These are phyloP conservation scores for Trichosporon sp. DNA, from an alignment of 1,284 basidiomycete genomes.

Conservation along the genomic window DNA sequence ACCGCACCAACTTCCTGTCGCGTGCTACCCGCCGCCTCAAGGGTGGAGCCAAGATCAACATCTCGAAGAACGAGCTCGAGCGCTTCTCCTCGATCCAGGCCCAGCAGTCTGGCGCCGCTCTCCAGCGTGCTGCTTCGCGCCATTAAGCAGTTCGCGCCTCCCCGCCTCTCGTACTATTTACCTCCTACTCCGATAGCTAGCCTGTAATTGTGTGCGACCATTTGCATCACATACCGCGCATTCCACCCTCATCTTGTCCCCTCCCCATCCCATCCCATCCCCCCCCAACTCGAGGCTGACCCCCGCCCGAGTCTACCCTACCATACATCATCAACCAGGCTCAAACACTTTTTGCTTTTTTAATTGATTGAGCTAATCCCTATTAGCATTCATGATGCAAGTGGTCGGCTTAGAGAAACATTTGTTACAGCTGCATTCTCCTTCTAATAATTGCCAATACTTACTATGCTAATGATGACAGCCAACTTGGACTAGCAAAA, in stretches of 20 bases:
- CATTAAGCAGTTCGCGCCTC: slow-evolving; percentile 29
- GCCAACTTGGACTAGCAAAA: background rate
- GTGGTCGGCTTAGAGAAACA: slow-evolving; percentile 34
- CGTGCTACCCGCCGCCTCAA: slow-evolving; percentile 51
- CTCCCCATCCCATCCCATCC: slow-evolving; percentile 11
- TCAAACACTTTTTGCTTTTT: slow-evolving; percentile 27
- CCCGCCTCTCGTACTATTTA: slow-evolving; percentile 21
- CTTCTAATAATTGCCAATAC: no score
- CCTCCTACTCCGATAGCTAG: slow-evolving; percentile 27
- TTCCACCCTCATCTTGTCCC: slow-evolving; percentile 20
- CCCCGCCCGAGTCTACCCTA: slow-evolving; percentile 19
- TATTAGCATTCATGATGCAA: slow-evolving; percentile 36
- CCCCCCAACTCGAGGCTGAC: background rate
- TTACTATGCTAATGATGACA: no score
- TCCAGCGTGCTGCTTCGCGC: slow-evolving; percentile 46
- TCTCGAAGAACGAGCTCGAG: slow-evolving; percentile 59
- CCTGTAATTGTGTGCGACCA: slow-evolving; percentile 36
- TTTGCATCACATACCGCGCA: slow-evolving; percentile 32
- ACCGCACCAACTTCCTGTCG: slow-evolving; percentile 55
- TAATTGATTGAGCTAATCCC: slow-evolving; percentile 31
- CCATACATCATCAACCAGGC: slow-evolving; percentile 28
- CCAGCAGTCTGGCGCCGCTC: slow-evolving; percentile 57
- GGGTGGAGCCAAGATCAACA: slow-evolving; percentile 55
- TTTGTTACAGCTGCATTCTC: slow-evolving; percentile 6
- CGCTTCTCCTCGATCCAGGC: slow-evolving; percentile 58